Conservation (phyloP, 2,329 filamentous ascomycete genomes). For the Pestalotiopsis sp. region DNA sequence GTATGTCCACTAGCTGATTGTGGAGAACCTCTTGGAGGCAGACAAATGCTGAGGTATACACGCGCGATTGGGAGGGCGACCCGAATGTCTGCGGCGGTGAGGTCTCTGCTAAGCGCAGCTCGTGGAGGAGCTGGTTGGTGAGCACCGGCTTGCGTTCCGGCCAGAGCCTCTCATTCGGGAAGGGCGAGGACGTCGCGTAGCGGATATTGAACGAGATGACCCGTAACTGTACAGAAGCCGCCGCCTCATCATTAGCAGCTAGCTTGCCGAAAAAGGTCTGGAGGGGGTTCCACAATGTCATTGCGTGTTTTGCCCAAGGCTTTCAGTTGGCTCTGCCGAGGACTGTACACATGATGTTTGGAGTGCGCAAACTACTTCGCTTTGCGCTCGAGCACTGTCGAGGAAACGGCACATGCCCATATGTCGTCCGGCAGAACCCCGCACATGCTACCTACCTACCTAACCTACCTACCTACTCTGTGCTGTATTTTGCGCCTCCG, state of each 20-base stretch:
- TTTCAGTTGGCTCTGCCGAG: background rate
- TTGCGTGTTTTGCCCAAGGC: background rate
- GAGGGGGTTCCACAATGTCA: background rate
- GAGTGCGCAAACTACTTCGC: too few species aligned
- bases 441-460: too few species aligned
- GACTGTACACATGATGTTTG: too few species aligned
- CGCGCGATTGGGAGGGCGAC: slow-evolving; percentile 49
- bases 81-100: slow-evolving; percentile 37
- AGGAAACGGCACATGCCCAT: too few species aligned
- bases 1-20: slow-evolving; percentile 61
- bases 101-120: slow-evolving; percentile 23
- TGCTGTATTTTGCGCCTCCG: too few species aligned
- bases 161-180: slow-evolving; percentile 62
- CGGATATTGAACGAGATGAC: slow-evolving; percentile 70
- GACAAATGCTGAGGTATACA: slow-evolving; percentile 47
- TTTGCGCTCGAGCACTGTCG: too few species aligned
- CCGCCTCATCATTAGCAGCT: background rate
- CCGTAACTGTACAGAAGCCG: slow-evolving; percentile 40
- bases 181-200: slow-evolving; percentile 57
- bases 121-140: slow-evolving; percentile 47
- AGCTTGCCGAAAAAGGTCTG: background rate
- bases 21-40: slow-evolving; percentile 72
- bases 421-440: too few species aligned
- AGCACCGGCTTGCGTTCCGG: slow-evolving; percentile 54
- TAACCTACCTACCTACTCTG: too few species aligned